Conservation (phyloP, 257 asterid genomes). For the Solanum neorickii region DNA sequence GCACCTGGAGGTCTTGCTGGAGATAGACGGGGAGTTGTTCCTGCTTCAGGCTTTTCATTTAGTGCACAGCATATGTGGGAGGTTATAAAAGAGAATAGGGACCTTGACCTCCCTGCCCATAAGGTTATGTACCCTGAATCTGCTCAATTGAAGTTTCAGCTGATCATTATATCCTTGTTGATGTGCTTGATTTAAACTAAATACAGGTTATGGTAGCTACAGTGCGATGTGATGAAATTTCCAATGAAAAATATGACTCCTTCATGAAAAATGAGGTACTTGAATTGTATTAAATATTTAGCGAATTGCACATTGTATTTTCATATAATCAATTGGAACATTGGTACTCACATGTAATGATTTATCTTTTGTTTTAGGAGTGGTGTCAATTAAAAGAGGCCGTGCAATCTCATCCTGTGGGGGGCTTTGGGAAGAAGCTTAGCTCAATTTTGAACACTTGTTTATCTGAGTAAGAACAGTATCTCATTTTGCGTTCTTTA, state of each 20-base stretch:
- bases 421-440: slow-evolving; percentile 56
- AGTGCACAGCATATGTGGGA: slow-evolving; percentile 87
- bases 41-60: slow-evolving; percentile 87
- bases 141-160: not conserved
- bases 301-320: not conserved
- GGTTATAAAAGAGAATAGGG: slow-evolving; percentile 81
- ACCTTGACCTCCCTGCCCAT: slow-evolving; percentile 87
- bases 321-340: not conserved
- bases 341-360: not conserved
- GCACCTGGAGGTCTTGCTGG: slow-evolving; percentile 97
- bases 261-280: slow-evolving; percentile 47
- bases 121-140: slow-evolving; percentile 40
- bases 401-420: slow-evolving; percentile 38
- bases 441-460: slow-evolving; percentile 31
- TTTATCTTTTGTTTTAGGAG: slow-evolving; percentile 24
- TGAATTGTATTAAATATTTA: not conserved
- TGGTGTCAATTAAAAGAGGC: slow-evolving; percentile 48
- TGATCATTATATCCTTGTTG: slow-evolving; percentile 1
- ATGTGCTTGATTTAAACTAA: slow-evolving; percentile 4
- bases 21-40: slow-evolving; percentile 87
- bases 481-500: not conserved
- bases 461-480: slow-evolving; percentile 33
- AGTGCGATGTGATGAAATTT: slow-evolving; percentile 70
- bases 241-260: slow-evolving; percentile 42
- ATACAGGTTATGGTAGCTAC: slow-evolving; percentile 67